These are phyloP conservation scores for Bryum argenteum DNA, from an alignment of 225 moss, liverwort and hornwort species.

Conservation along the genomic window DNA sequence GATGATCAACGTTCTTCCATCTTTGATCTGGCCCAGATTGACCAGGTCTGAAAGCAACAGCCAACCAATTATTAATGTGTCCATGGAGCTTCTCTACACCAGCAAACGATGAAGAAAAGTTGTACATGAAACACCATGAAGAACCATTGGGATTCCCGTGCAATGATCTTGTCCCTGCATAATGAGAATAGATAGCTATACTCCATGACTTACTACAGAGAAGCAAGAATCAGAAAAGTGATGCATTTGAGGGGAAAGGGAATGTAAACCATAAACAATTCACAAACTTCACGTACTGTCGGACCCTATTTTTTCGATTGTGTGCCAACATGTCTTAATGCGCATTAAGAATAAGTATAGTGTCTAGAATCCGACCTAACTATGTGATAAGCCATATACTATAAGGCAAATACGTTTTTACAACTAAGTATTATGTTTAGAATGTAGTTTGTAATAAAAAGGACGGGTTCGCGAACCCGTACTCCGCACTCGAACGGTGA, in stretches of 20 bases:
- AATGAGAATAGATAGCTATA: not conserved
- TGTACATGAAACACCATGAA: not conserved
- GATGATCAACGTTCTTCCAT: conserved; percentile 75
- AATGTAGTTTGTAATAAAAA: no score
- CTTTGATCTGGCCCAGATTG: conserved; percentile 56
- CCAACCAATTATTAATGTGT: conserved; percentile 15
- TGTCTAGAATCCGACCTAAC: no score
- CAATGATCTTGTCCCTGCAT: not conserved
- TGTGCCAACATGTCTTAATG: no score
- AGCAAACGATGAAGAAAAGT: conserved; percentile 5
- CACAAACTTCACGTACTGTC: conserved; percentile 10
- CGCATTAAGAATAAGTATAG: no score
- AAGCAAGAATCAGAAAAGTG: conserved; percentile 11
- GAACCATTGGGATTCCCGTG: not conserved
- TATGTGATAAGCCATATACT: no score
- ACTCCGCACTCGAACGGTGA: no score
- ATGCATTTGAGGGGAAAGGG: not conserved
- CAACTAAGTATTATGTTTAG: no score
- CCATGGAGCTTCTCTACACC: conserved; percentile 1
- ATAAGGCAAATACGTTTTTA: no score
- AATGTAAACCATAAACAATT: conserved; percentile 1
- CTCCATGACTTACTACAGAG: not conserved
- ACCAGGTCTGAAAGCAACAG: conserved; percentile 43
- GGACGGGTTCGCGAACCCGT: no score
- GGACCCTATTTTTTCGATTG: no score